These are phyloP conservation scores for Peniophora sp. DNA, from an alignment of 1,284 basidiomycete genomes.

Conservation along the genomic window DNA sequence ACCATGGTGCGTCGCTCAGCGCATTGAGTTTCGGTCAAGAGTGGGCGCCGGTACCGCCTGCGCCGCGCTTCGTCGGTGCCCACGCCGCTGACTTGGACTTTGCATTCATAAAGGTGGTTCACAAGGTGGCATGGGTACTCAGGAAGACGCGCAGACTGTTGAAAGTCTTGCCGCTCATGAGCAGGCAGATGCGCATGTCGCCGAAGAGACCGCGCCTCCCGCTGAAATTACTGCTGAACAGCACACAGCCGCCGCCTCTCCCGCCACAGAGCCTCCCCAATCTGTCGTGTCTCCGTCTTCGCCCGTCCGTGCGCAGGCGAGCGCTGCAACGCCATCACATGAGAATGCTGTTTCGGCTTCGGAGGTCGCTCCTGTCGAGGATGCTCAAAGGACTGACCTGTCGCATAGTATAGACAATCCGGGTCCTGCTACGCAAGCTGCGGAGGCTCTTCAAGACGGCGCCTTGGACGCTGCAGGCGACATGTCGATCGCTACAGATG, in stretches of 20 bases:
- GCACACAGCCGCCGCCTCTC: conserved; percentile 6
- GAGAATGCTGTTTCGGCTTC: conserved; percentile 4
- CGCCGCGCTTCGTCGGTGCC: conserved; percentile 22
- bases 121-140: conserved; percentile 30
- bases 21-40: conserved; percentile 7
- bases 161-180: conserved; percentile 7
- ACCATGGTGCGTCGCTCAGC: conserved; percentile 22
- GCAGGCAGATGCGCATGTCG: conserved; percentile 5
- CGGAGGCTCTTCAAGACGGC: too few relatives aligned
- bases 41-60: conserved; percentile 6
- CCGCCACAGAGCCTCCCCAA: conserved; percentile 6
- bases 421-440: conserved; percentile 6
- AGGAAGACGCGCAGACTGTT: conserved; percentile 11
- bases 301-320: conserved; percentile 7
- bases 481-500: not conserved
- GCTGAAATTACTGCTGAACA: conserved; percentile 12
- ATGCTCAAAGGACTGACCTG: too few relatives aligned
- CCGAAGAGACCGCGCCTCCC: conserved; percentile 5
- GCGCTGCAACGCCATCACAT: conserved; percentile 4
- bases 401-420: conserved; percentile 24
- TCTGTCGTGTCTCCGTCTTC: conserved; percentile 10
- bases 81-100: conserved; percentile 47
- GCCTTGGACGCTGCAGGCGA: conserved; percentile 3
- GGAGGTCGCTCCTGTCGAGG: not conserved
- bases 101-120: conserved; percentile 40